Evolutionary conservation across 176 grass and related monocot species (phyloP), one percentile per base, ranked within the genome.

Genomic region (Aegilops umbellulata): DNA sequence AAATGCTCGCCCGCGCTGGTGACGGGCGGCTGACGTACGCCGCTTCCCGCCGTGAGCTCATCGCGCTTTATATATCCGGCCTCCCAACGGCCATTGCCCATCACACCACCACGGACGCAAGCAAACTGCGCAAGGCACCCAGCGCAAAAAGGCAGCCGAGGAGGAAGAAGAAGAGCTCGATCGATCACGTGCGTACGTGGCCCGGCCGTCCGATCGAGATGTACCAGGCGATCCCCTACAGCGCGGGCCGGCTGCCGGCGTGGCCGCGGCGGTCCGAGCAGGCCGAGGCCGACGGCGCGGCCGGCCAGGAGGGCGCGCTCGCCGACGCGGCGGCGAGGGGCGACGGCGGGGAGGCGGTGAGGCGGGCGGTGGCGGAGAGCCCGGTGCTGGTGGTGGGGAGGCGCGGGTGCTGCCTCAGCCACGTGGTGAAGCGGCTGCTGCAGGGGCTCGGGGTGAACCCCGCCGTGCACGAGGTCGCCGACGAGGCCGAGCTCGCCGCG

Each of bases 381-480:
- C 86, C 97, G 8, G 94, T 88, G 77, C 74, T 94, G 55, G 92
- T 99, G 78, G 87, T 99, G 65, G 94, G 92, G 8, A 42, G 80
- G 85, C 74, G 84, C 78, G 96, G 90, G 23, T 98, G 97, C 86
- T 99, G 97, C 85, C 88, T 99, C 55, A 93, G 92, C 87, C 97
- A 99, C 84, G 92, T 96, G 2, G 97, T 95, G 62, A 91, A 90
- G 86, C 86, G 86, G 41, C 82, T 96, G 86, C 97, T 99, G 62
- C 94, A 91, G 53, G 90, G 90, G 23, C 94, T 96, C 26, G 97
- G 94, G 24, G 97, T 99, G 10, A 99, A 99, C 86, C 97, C 97
- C 0, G 82, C 82, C 27, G 88, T 94, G 65, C 90, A 82, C 78
- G 97, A 99, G 85, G 89, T 99, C 76, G 92, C 85, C 35, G 94